phyloP scores from a whole-genome alignment of 345 rosid genomes.

The rapeseed (Brassica napus) region Da-Ae NC_063445.1:3100501-3101000 shows the following conservation, averaged over 20 bases:
- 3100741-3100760: slow-evolving; percentile 40
- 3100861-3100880: slow-evolving; percentile 94
- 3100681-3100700: slow-evolving; percentile 46
- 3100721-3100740: slow-evolving; percentile 16
- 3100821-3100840: neutral
- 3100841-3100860: slow-evolving; percentile 52
- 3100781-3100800: slow-evolving; percentile 60
- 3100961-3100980: slow-evolving; percentile 2
- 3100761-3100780: slow-evolving; percentile 37
- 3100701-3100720: neutral
- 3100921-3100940: slow-evolving; percentile 99
- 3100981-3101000: neutral
- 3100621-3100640: slow-evolving; percentile 37
- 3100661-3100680: slow-evolving; percentile 81
- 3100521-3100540: neutral
- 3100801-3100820: slow-evolving; percentile 33
- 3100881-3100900: slow-evolving; percentile 96
- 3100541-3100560: neutral
- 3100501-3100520: neutral
- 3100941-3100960: slow-evolving; percentile 99
- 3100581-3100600: slow-evolving; percentile 1
- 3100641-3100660: slow-evolving; percentile 20
- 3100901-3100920: slow-evolving; percentile 87
- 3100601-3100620: neutral
- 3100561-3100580: neutral